Evolutionary conservation across 306 rosid species (phyloP).

Genomic region (Vigna hirtella): DNA sequence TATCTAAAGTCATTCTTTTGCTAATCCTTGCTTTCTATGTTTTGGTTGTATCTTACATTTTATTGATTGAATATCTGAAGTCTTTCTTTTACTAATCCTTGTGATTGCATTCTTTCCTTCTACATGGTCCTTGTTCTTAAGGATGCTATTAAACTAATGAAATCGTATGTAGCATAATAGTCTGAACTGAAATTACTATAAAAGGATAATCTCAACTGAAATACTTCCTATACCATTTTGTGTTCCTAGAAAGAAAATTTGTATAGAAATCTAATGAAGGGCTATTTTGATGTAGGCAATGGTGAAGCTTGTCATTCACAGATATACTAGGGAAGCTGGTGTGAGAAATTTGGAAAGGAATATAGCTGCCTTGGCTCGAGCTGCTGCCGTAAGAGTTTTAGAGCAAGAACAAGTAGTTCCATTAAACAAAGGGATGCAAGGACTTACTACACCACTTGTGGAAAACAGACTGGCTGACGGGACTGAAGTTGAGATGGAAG

Average conservation of each 20-base stretch:
- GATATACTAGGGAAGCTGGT: constrained; percentile 99
- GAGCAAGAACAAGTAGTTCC: constrained; percentile 86
- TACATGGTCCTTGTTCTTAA: background rate
- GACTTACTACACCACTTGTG: constrained; percentile 77
- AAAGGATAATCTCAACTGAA: background rate
- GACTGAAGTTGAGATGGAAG: constrained; percentile 97
- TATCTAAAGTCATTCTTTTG: constrained; percentile 13
- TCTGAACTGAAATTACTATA: background rate
- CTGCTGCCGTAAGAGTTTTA: constrained; percentile 94
- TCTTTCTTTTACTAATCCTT: constrained; percentile 22
- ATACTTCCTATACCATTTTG: background rate
- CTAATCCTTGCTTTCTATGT: constrained; percentile 20
- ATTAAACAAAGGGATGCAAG: constrained; percentile 80
- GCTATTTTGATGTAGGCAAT: constrained; percentile 64
- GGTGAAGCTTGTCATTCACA: constrained; percentile 80
- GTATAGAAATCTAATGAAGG: constrained; percentile 25
- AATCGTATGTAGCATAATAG: constrained; percentile 5
- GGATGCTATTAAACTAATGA: constrained; percentile 19
- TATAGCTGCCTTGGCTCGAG: constrained; percentile 95
- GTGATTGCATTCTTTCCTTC: constrained; percentile 24
- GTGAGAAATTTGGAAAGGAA: constrained; percentile 93
- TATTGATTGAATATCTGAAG: constrained; percentile 14
- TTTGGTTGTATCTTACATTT: constrained; percentile 5
- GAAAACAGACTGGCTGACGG: constrained; percentile 93
- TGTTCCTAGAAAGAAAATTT: constrained; percentile 21